These are phyloP conservation scores for Ceratocystis papillata DNA, from an alignment of 2,329 filamentous ascomycete species.

Conservation along the genomic window DNA sequence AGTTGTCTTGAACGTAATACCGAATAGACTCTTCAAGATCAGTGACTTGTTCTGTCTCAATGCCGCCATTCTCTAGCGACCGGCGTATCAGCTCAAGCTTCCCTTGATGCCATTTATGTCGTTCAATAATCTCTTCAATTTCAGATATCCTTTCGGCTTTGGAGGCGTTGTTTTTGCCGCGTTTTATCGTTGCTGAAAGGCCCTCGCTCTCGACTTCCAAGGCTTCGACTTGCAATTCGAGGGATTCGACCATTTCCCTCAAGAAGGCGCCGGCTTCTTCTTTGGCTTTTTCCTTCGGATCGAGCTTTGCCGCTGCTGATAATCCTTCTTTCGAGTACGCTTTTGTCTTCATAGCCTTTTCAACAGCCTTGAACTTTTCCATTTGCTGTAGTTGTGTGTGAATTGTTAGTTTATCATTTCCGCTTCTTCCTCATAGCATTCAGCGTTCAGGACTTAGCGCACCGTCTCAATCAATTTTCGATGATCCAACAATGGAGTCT, in stretches of 20 bases:
- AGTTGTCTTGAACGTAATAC: constrained; percentile 87
- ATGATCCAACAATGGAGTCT: constrained; percentile 86
- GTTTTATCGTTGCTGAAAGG: constrained; percentile 83
- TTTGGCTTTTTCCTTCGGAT: constrained; percentile 96
- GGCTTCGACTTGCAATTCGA: constrained; percentile 85
- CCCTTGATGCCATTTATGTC: constrained; percentile 91
- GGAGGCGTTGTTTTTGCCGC: constrained; percentile 74
- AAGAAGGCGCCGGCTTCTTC: constrained; percentile 80
- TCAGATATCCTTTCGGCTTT: constrained; percentile 83
- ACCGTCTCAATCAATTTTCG: constrained; percentile 96
- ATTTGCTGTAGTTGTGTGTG: constrained; percentile 58
- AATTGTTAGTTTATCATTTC: constrained; percentile 25
- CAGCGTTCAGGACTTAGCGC: constrained; percentile 31
- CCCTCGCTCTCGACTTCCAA: constrained; percentile 82
- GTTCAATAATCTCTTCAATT: constrained; percentile 72
- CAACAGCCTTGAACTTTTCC: constrained; percentile 99
- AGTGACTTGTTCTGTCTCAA: constrained; percentile 77
- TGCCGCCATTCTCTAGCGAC: constrained; percentile 80
- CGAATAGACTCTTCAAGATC: constrained; percentile 85
- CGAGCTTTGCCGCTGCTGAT: constrained; percentile 79
- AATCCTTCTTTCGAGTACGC: constrained; percentile 97
- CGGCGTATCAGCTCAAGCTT: constrained; percentile 86
- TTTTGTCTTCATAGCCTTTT: constrained; percentile 99
- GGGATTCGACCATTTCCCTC: constrained; percentile 74
- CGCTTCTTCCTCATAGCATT: constrained; percentile 15